These are phyloP conservation scores for Pichia sp. DNA, from an alignment of 1,139 yeast species.

Conservation along the genomic window DNA sequence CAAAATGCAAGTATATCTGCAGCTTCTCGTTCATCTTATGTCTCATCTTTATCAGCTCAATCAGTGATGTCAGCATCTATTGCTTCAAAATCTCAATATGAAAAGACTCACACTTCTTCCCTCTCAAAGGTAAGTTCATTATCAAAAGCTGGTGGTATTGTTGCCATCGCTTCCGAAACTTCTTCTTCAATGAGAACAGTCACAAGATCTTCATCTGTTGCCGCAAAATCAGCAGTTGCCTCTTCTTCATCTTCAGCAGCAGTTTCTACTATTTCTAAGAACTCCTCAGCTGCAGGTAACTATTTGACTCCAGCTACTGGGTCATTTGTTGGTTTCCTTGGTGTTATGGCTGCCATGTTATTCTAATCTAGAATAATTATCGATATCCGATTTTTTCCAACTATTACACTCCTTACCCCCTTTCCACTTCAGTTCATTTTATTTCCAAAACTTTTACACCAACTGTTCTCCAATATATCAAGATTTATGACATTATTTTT, in stretches of 20 bases:
- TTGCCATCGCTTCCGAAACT: conserved; percentile 28
- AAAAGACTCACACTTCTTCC: conserved; percentile 31
- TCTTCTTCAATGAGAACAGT: conserved; percentile 27
- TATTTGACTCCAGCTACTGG: conserved; percentile 39
- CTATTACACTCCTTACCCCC: no score
- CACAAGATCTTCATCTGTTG: conserved; percentile 30
- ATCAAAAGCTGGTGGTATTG: conserved; percentile 34
- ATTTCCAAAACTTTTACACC: no score
- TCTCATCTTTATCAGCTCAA: conserved; percentile 20
- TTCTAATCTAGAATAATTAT: conserved; percentile 33
- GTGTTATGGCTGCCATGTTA: conserved; percentile 51
- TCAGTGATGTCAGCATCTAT: conserved; percentile 19
- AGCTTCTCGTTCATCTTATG: conserved; percentile 20
- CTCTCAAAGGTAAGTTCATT: conserved; percentile 19
- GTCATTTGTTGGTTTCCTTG: conserved; percentile 48
- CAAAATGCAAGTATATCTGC: conserved; percentile 20
- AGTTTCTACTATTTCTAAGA: conserved; percentile 14
- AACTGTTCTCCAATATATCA: no score
- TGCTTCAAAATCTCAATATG: conserved; percentile 12
- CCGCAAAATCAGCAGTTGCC: no score
- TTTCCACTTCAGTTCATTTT: no score
- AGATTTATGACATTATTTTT: no score
- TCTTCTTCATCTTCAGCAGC: conserved; percentile 28
- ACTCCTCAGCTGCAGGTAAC: conserved; percentile 33
- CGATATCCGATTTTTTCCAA: no score